Evolutionary conservation across 2,329 filamentous ascomycete genomes (phyloP), one percentile per base, ranked within the genome.

Genomic region (Phyllosticta citribraziliensis): DNA sequence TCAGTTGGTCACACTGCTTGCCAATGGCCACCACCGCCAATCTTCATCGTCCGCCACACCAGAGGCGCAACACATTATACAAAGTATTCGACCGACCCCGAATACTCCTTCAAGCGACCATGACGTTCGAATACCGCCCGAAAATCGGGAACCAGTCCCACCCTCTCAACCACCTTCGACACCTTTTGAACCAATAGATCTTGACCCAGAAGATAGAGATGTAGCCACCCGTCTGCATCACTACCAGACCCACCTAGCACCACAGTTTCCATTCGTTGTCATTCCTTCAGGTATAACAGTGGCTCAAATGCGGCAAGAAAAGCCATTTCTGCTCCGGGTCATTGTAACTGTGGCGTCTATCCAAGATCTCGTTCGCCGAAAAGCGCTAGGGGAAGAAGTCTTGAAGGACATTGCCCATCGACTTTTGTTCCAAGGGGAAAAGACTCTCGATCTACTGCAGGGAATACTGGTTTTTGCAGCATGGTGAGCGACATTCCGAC

Each of bases 221-320:
- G 47, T 52, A 47, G 53, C 52, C 51, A 52, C 14, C 51, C 58
- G 59, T 30, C 52, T 63, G 14, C 25, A 56, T n/a, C 52, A 58
- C 6, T 63, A 57, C 52, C 58, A 57, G 5, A 58, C 58, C 4
- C 55, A 58, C 51, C 55, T 63, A 55, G 30, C 59, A 40, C 50
- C 40, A 30, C 51, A 62, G 33, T 62, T 62, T 51, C 60, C 60
- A 22, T 62, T 62, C 20, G 60, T 62, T 51, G 52, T 62, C 22
- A 51, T 62, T 6, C 55, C 60, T 2, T 25, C 55, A 9, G 60
- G 51, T 51, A 35, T 30, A n/a, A 62, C 60, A 8, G 25, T 52
- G 14, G 33, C 52, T 6, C 25, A 52, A n/a, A 20, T 62, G 33
- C 60, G 60, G 35, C 25, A 57, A 5, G 57, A 51, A n/a, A 62